A percentile compares a stretch with the other conserved stretches of the same genome.
Conservation (phyloP, 129 eudicot genomes). For the Helianthus tuberosus region DNA sequence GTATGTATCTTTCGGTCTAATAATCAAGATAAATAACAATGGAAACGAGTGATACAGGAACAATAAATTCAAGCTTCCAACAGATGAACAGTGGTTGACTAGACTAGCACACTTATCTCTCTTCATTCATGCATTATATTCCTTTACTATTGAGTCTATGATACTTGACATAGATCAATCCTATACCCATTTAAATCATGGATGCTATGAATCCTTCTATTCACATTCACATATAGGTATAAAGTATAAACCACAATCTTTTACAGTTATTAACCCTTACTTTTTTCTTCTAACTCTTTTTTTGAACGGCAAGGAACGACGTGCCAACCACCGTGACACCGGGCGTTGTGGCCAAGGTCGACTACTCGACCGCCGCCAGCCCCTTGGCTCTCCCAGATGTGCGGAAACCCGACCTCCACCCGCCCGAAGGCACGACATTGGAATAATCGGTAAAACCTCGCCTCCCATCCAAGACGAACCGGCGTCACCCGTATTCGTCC, state of each 20-base stretch:
- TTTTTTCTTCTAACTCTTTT: neutral
- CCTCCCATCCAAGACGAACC: too few relatives aligned
- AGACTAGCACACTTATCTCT: neutral
- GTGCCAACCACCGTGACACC: too few relatives aligned
- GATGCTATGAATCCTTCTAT: neutral
- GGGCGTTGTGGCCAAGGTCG: too few relatives aligned
- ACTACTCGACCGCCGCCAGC: too few relatives aligned
- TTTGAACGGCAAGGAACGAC: too few relatives aligned
- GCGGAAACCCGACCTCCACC: too few relatives aligned
- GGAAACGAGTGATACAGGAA: neutral
- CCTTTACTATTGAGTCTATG: neutral
- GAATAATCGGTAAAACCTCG: too few relatives aligned
- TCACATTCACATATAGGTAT: neutral
- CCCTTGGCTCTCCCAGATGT: too few relatives aligned
- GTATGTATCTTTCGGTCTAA: constrained; percentile 1
- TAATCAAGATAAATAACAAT: constrained; percentile 3
- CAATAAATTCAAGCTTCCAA: neutral
- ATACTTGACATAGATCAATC: constrained; percentile 1
- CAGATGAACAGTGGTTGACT: neutral
- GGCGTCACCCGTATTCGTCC: too few relatives aligned
- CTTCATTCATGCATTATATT: neutral
- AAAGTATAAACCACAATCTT: neutral
- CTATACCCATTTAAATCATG: constrained; percentile 5
- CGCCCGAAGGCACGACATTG: too few relatives aligned
- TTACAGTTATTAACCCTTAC: constrained; percentile 8